Conservation (phyloP, 2,329 filamentous ascomycete species). For the Aureobasidium mangrovei region DNA sequence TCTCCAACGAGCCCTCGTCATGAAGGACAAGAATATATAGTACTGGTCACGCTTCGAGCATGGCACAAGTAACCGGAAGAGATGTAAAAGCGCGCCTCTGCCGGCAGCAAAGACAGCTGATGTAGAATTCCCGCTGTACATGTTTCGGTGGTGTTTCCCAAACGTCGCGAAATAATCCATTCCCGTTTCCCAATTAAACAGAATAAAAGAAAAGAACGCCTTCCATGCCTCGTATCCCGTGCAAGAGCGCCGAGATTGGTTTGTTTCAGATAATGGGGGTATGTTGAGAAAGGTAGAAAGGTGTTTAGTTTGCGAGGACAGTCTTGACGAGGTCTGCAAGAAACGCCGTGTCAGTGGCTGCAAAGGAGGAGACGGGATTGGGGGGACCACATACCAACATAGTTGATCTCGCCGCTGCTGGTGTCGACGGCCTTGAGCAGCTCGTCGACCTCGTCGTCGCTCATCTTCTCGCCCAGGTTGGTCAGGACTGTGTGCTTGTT, state of each 20-base stretch:
- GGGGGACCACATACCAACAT: constrained; percentile 59
- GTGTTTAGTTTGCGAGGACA: constrained; percentile 30
- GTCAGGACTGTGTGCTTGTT: constrained; percentile 57
- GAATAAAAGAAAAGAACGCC: constrained; percentile 8
- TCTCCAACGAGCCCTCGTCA: background rate
- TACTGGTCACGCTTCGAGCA: background rate
- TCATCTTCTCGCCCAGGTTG: constrained; percentile 98
- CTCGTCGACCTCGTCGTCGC: constrained; percentile 97
- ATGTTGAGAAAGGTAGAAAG: background rate
- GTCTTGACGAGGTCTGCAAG: constrained; percentile 32
- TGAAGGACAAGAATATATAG: background rate
- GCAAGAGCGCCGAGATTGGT: constrained; percentile 8
- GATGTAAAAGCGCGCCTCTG: background rate
- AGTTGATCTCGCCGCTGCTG: constrained; percentile 93
- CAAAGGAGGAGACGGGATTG: background rate
- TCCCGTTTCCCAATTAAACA: constrained; percentile 6
- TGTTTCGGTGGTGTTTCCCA: background rate
- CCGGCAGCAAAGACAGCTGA: background rate
- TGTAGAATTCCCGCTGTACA: constrained; percentile 11
- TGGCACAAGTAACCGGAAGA: background rate
- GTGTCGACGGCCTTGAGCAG: constrained; percentile 97
- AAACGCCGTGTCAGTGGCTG: background rate
- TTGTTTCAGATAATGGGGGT: background rate
- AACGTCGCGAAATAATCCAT: constrained; percentile 1
- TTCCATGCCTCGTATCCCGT: constrained; percentile 14